Evolutionary conservation across 2,329 filamentous ascomycete species (phyloP).

Genomic region (Clonostachys sp.): DNA sequence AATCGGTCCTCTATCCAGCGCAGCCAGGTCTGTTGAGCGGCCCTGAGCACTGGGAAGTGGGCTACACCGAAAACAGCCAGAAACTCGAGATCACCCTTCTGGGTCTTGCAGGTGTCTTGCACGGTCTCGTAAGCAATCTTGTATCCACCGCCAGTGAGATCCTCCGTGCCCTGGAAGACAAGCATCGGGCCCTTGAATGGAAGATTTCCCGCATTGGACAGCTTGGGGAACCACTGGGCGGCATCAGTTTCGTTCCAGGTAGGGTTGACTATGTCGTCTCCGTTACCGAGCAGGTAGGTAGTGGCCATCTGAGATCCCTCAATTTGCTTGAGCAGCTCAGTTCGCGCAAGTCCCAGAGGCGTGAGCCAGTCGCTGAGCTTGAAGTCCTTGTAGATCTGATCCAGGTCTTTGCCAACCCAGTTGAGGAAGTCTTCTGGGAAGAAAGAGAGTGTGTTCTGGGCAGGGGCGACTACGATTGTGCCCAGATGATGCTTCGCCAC

Average conservation of each 20-base stretch:
- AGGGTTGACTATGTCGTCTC: background rate
- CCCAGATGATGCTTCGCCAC: conserved; percentile 4
- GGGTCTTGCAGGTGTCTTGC: conserved; percentile 6
- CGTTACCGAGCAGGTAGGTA: background rate
- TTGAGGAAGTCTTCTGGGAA: background rate
- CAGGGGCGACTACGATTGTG: conserved; percentile 6
- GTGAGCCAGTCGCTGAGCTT: conserved; percentile 21
- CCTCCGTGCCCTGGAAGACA: conserved; percentile 23
- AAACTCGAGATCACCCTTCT: conserved; percentile 7
- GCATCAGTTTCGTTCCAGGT: conserved; percentile 1
- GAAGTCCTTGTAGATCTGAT: conserved; percentile 7
- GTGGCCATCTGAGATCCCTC: background rate
- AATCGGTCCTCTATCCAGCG: conserved; percentile 11
- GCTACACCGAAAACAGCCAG: conserved; percentile 4
- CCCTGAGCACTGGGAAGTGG: conserved; percentile 6
- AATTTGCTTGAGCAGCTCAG: conserved; percentile 2
- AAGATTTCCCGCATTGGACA: conserved; percentile 15
- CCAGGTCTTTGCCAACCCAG: background rate
- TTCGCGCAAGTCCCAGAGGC: conserved; percentile 4
- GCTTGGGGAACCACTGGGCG: background rate
- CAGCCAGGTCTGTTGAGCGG: conserved; percentile 9
- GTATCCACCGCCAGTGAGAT: conserved; percentile 8
- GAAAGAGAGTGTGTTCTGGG: conserved; percentile 1
- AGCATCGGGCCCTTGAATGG: conserved; percentile 25
- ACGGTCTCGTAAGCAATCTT: conserved; percentile 3